These are phyloP conservation scores for Serendipita sp. DNA, from an alignment of 768 basidiomycete species.

Conservation along the genomic window DNA sequence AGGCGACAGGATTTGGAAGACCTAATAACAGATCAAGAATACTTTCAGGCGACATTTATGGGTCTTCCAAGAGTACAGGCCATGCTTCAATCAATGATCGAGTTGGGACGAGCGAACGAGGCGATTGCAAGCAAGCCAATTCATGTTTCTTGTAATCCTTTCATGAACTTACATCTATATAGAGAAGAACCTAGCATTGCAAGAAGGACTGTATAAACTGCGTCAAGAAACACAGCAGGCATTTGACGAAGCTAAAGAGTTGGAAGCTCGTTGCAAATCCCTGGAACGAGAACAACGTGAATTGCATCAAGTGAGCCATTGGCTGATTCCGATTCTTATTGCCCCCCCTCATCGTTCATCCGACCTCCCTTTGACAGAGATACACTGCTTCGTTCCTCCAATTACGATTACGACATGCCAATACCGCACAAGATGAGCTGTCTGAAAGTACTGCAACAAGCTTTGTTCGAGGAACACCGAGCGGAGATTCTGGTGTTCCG, in stretches of 20 bases:
- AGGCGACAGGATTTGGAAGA: slow-evolving; percentile 88
- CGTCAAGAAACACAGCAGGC: slow-evolving; percentile 71
- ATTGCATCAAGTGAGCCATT: slow-evolving; percentile 55
- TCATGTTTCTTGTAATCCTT: neutral
- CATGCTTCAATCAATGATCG: slow-evolving; percentile 58
- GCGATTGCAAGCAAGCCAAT: slow-evolving; percentile 58
- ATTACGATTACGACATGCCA: slow-evolving; percentile 72
- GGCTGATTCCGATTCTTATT: neutral
- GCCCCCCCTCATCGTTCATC: neutral
- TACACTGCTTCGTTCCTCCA: slow-evolving; percentile 77
- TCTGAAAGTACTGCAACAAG: slow-evolving; percentile 73
- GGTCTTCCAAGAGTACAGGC: slow-evolving; percentile 55
- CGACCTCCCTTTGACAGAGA: slow-evolving; percentile 29
- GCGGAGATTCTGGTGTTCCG: slow-evolving; percentile 10
- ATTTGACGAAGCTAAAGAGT: slow-evolving; percentile 68
- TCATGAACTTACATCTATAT: neutral
- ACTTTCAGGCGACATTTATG: slow-evolving; percentile 81
- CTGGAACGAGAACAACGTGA: slow-evolving; percentile 78
- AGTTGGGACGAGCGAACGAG: slow-evolving; percentile 64
- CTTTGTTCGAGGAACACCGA: slow-evolving; percentile 34
- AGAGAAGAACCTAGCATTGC: slow-evolving; percentile 64
- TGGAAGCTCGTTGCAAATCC: slow-evolving; percentile 74
- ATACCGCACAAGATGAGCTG: slow-evolving; percentile 75
- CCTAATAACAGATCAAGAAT: slow-evolving; percentile 57
- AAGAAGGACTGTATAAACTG: slow-evolving; percentile 58